phyloP scores from a whole-genome alignment of 805 yeast species.

The Candida wancherniae region DNA sequence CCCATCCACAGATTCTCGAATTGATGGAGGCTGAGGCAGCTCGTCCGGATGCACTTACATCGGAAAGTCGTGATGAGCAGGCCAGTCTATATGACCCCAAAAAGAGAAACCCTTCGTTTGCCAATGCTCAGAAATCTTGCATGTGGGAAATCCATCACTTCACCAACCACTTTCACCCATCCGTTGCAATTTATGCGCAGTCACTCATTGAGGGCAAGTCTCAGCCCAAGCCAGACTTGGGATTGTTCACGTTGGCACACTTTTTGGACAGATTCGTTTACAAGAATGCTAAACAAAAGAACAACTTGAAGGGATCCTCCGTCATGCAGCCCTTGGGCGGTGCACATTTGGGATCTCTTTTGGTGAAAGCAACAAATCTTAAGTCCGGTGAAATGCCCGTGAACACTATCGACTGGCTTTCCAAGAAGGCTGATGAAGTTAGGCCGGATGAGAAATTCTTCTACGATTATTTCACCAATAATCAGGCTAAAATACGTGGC shows the following conservation, averaged over 20 bases:
- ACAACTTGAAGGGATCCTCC: conserved; percentile 73
- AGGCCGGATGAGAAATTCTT: conserved; percentile 87
- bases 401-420: conserved; percentile 81
- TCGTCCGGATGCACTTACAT: conserved; percentile 42
- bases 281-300: conserved; percentile 80
- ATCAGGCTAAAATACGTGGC: conserved; percentile 37
- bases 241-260: conserved; percentile 79
- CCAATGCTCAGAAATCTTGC: conserved; percentile 78
- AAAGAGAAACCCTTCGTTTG: conserved; percentile 87
- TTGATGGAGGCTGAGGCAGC: conserved; percentile 49
- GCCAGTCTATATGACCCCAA: conserved; percentile 90
- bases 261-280: conserved; percentile 95
- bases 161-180: conserved; percentile 84
- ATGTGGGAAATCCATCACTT: conserved; percentile 84
- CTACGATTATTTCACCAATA: conserved; percentile 73
- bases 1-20: conserved; percentile 62
- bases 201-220: conserved; percentile 48
- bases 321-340: conserved; percentile 98
- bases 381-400: conserved; percentile 55
- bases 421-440: conserved; percentile 55
- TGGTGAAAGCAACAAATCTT: conserved; percentile 58
- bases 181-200: conserved; percentile 75
- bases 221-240: conserved; percentile 81
- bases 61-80: conserved; percentile 14
- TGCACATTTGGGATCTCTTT: conserved; percentile 61